A percentile compares a stretch with the other conserved stretches of the same genome.
Conservation (phyloP, 176 grass and related monocot species). For the Bromus sterilis region DNA sequence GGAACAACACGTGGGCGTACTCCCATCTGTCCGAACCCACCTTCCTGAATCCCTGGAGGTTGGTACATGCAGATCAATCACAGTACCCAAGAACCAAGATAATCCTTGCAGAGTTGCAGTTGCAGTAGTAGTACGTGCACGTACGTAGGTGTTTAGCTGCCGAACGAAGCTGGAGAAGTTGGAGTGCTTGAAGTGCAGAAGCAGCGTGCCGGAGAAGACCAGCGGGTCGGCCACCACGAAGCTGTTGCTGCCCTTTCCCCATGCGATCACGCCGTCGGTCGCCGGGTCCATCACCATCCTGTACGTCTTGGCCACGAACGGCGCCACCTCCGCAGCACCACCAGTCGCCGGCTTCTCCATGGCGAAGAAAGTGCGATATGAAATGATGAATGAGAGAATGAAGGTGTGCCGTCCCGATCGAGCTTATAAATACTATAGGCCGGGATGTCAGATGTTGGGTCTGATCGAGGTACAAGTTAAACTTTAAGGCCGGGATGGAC, state of each 20-base stretch:
- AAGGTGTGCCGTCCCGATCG: too few relatives aligned
- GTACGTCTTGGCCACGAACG: conserved; percentile 68
- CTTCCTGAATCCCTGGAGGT: conserved; percentile 68
- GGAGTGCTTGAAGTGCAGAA: conserved; percentile 78
- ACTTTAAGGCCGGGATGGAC: too few relatives aligned
- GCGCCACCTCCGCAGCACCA: conserved; percentile 1
- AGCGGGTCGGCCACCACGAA: conserved; percentile 43
- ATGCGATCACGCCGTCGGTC: conserved; percentile 38
- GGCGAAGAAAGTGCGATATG: too few relatives aligned
- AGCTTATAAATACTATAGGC: too few relatives aligned
- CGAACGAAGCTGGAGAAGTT: conserved; percentile 87
- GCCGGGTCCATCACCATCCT: conserved; percentile 55
- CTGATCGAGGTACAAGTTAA: too few relatives aligned
- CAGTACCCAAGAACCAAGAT: too few relatives aligned
- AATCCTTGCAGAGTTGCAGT: too few relatives aligned
- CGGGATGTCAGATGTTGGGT: too few relatives aligned
- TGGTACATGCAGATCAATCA: neutral
- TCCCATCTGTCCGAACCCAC: conserved; percentile 60
- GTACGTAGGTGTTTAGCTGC: conserved; percentile 82
- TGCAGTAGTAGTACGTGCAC: too few relatives aligned
- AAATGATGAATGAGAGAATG: too few relatives aligned
- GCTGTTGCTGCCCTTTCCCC: conserved; percentile 51
- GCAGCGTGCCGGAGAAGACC: conserved; percentile 46
- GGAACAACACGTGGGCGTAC: conserved; percentile 59
- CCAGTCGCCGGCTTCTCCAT: too few relatives aligned